These are phyloP conservation scores for Aspergillus sp. DNA, from an alignment of 2,329 filamentous ascomycete species.

Conservation along the genomic window DNA sequence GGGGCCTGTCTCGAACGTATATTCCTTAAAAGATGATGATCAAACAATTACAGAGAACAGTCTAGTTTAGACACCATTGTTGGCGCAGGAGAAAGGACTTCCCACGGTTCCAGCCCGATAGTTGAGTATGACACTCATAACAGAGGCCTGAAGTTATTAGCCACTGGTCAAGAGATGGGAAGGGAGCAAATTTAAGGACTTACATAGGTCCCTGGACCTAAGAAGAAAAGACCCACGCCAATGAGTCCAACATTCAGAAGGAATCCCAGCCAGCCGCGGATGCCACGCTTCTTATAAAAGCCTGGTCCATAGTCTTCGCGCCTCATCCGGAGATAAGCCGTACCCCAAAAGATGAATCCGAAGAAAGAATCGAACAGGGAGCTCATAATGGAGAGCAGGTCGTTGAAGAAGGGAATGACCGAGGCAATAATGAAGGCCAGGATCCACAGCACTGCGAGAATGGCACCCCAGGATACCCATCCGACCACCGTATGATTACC, in stretches of 20 bases:
- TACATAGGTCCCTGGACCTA: slow-evolving; percentile 72
- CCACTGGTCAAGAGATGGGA: slow-evolving; percentile 33
- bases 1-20: not conserved
- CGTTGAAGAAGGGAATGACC: slow-evolving; percentile 88
- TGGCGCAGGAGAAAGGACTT: slow-evolving; percentile 66
- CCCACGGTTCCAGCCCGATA: slow-evolving; percentile 61
- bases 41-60: slow-evolving; percentile 5
- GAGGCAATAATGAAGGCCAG: slow-evolving; percentile 87
- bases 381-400: slow-evolving; percentile 51
- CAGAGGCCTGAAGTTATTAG: slow-evolving; percentile 29
- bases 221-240: slow-evolving; percentile 68
- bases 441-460: slow-evolving; percentile 63
- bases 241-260: slow-evolving; percentile 67
- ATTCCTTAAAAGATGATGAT: not conserved
- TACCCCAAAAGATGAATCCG: slow-evolving; percentile 80
- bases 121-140: slow-evolving; percentile 53
- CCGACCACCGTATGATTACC: slow-evolving; percentile 72
- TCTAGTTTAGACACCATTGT: slow-evolving; percentile 28
- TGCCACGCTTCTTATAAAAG: slow-evolving; percentile 36
- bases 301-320: slow-evolving; percentile 32
- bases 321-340: slow-evolving; percentile 42
- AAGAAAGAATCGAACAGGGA: slow-evolving; percentile 74
- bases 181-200: slow-evolving; percentile 17
- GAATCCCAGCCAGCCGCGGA: slow-evolving; percentile 38
- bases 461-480: slow-evolving; percentile 70